A percentile compares a stretch with the other conserved stretches of the same genome.
Conservation (phyloP, 257 asterid genomes). For the Fraxinus quadrangulata region DNA sequence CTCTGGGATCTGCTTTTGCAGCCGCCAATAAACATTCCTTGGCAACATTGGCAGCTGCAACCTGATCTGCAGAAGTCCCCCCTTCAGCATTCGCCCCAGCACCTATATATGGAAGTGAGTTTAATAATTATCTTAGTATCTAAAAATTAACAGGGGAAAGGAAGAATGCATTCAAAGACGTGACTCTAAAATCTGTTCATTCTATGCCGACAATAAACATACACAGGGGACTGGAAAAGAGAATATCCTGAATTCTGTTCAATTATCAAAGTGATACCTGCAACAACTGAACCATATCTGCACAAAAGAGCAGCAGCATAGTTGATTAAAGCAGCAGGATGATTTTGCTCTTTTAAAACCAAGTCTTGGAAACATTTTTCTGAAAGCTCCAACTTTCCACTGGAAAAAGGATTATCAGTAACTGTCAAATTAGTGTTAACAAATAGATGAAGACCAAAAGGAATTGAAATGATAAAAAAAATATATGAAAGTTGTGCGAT, state of each 20-base stretch:
- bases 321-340: slow-evolving; percentile 85
- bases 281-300: slow-evolving; percentile 72
- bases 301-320: slow-evolving; percentile 81
- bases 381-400: slow-evolving; percentile 83
- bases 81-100: slow-evolving; percentile 73
- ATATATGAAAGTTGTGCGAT: background rate
- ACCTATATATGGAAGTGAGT: slow-evolving; percentile 39
- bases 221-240: background rate
- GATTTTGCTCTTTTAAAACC: slow-evolving; percentile 85
- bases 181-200: slow-evolving; percentile 13
- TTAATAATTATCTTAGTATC: slow-evolving; percentile 15
- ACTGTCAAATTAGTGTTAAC: slow-evolving; percentile 28
- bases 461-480: slow-evolving; percentile 4
- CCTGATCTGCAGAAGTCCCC: slow-evolving; percentile 47
- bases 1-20: slow-evolving; percentile 73
- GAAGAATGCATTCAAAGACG: slow-evolving; percentile 10
- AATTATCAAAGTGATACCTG: slow-evolving; percentile 50
- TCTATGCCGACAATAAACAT: slow-evolving; percentile 15
- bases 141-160: slow-evolving; percentile 8
- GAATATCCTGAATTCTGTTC: slow-evolving; percentile 6
- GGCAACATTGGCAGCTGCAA: slow-evolving; percentile 68
- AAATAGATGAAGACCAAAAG: slow-evolving; percentile 10
- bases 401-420: slow-evolving; percentile 35
- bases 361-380: slow-evolving; percentile 79
- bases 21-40: slow-evolving; percentile 95